Conservation (phyloP, 208 protist species). For the Acanthamoeba lenticulata region DNA sequence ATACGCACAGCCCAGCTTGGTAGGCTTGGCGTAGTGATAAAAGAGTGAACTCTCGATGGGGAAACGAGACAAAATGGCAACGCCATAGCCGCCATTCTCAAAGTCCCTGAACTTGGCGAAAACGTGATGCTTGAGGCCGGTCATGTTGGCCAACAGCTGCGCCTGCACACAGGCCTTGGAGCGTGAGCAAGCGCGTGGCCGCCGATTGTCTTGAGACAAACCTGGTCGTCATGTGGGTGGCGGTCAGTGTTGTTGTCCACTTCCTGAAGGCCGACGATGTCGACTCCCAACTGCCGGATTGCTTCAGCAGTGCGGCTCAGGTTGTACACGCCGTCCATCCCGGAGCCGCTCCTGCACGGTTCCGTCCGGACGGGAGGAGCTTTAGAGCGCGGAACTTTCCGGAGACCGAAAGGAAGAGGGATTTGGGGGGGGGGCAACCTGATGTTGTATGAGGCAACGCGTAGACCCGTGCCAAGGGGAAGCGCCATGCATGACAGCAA, state of each 20-base stretch:
- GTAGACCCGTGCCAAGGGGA: not conserved
- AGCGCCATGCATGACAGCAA: not conserved
- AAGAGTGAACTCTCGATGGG: not conserved
- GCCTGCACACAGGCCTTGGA: not conserved
- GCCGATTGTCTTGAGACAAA: no score
- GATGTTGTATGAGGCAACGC: not conserved
- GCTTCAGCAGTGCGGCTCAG: slow-evolving; percentile 25
- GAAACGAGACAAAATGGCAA: slow-evolving; percentile 13
- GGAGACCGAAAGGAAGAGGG: not conserved
- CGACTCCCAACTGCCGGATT: not conserved
- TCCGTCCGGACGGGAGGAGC: not conserved
- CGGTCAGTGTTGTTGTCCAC: slow-evolving; percentile 24
- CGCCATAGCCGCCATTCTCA: slow-evolving; percentile 34
- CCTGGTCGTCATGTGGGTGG: slow-evolving; percentile 35
- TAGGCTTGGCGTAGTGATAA: not conserved
- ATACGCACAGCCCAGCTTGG: no score
- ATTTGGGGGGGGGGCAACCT: not conserved
- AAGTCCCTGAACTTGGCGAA: slow-evolving; percentile 55
- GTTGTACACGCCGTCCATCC: slow-evolving; percentile 48
- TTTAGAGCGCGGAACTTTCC: not conserved
- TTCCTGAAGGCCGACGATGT: slow-evolving; percentile 26
- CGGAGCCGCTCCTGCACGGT: not conserved
- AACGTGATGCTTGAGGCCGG: not conserved
- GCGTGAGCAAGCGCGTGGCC: not conserved
- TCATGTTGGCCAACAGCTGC: not conserved